These are phyloP conservation scores for Spizellomyces sp. DNA, from an alignment of 192 early-diverging fungal species.

Conservation along the genomic window DNA sequence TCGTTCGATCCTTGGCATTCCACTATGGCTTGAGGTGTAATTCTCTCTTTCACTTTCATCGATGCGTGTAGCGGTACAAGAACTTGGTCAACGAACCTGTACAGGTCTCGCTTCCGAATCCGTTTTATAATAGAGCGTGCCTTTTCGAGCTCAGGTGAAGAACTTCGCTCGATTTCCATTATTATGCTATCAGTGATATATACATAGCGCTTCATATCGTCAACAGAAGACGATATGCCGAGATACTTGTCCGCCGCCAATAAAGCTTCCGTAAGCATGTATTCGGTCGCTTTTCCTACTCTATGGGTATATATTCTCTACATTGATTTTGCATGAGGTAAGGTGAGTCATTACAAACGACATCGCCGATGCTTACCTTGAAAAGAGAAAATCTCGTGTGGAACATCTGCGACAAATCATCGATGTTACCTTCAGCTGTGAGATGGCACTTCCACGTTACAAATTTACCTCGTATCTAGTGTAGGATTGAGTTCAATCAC, in stretches of 20 bases:
- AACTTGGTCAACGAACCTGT: slow-evolving; percentile 59
- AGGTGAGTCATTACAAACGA: slow-evolving; percentile 8
- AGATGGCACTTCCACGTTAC: not conserved
- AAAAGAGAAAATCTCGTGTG: slow-evolving; percentile 37
- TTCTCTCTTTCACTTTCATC: not conserved
- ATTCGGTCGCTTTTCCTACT: slow-evolving; percentile 71
- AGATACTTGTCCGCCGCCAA: slow-evolving; percentile 77
- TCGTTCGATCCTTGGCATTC: slow-evolving; percentile 62
- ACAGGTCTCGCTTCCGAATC: slow-evolving; percentile 79
- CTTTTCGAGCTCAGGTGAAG: slow-evolving; percentile 52
- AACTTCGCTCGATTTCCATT: slow-evolving; percentile 48
- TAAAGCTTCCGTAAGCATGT: slow-evolving; percentile 89
- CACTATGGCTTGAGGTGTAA: slow-evolving; percentile 56
- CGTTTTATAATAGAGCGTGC: slow-evolving; percentile 72
- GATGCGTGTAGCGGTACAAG: slow-evolving; percentile 18
- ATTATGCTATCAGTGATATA: slow-evolving; percentile 84
- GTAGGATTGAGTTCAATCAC: not conserved
- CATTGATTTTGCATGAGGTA: slow-evolving; percentile 27
- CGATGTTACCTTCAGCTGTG: not conserved
- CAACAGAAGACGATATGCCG: slow-evolving; percentile 57
- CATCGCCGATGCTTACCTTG: not conserved
- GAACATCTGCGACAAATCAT: slow-evolving; percentile 22
- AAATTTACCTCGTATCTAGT: slow-evolving; percentile 13
- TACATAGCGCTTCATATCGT: slow-evolving; percentile 67
- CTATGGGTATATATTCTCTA: slow-evolving; percentile 85